Evolutionary conservation across 1,139 yeast genomes (phyloP), one percentile per base, ranked within the genome.

Genomic region (Blastobotrys persicus): DNA sequence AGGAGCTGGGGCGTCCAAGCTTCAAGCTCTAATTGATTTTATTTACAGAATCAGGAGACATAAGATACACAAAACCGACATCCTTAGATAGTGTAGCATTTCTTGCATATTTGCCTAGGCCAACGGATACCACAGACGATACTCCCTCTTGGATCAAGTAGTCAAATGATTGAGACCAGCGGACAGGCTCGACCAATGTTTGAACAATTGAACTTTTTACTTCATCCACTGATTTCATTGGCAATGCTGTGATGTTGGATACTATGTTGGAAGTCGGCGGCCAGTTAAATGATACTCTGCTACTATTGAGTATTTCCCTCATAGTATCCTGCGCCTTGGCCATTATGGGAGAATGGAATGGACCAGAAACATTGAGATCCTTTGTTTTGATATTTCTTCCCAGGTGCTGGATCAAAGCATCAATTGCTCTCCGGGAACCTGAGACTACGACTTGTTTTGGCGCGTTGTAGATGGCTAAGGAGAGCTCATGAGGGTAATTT

Each of bases 281-380:
- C 60, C 61, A 66, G 7, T 42, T 39, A 51, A 65, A 51, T 1
- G 45, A 19, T 2, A 51, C 49, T 3, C 41, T 18, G 20, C 39
- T 17, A 26, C 48, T 41, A 35, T 49, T 33, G 11, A 61, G 48
- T 28, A 57, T 49, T 16, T 51, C 47, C 19, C 41, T 49, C 55
- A 70, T 60, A 11, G 50, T 38, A 1, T 55, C 47, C 48, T 72
- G 75, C 1, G 80, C 76, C 0, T 67, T 64, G 19, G 53, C 50
- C 60, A 80, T 66, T 17, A 70, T 55, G 1, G 63, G 55, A 44
- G 73, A 75, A 59, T 80, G 85, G 61, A 80, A 80, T 4, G 85
- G 83, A 1, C 80, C 76, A 2, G 72, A 64, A 1, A 79, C 84
- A 0, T 78, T 75, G 43, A 80, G 61, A 23, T 58, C 58, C 6